Percentiles rank a stretch among this genome's conserved stretches.
phyloP scores from a whole-genome alignment of 2,329 filamentous ascomycete species.

The Stemphylium lycopersici region DNA sequence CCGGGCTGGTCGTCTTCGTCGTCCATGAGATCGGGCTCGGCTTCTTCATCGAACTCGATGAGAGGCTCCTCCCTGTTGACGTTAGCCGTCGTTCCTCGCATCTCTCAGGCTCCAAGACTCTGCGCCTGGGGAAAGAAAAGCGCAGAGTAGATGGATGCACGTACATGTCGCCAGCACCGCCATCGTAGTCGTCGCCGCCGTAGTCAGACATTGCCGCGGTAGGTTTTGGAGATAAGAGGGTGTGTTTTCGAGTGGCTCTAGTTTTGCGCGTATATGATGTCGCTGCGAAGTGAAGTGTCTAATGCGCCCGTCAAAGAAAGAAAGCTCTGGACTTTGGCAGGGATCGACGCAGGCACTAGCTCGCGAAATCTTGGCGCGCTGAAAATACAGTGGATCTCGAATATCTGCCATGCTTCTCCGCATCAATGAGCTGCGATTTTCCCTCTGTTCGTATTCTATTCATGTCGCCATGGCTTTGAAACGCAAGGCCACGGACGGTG shows the following conservation, averaged over 20 bases:
- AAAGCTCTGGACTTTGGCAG: constrained; percentile 23
- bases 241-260: neutral
- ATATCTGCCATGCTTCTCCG: constrained; percentile 7
- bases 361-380: constrained; percentile 26
- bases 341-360: constrained; percentile 22
- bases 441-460: constrained; percentile 4
- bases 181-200: constrained; percentile 51
- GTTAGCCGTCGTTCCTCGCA: constrained; percentile 18
- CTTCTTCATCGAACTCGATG: constrained; percentile 63
- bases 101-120: neutral
- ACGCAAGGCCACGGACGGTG: constrained; percentile 28
- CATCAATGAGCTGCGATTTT: constrained; percentile 13
- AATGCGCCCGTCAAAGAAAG: constrained; percentile 23
- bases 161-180: constrained; percentile 38
- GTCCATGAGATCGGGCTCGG: constrained; percentile 68
- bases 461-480: constrained; percentile 34
- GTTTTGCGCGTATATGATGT: constrained; percentile 4
- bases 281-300: constrained; percentile 12
- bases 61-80: constrained; percentile 46
- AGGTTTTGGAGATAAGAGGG: neutral
- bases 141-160: constrained; percentile 17
- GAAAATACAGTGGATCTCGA: constrained; percentile 27
- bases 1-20: constrained; percentile 62
- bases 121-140: constrained; percentile 11
- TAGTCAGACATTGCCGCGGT: constrained; percentile 53